Percentiles rank a stretch among this genome's conserved stretches.
Evolutionary conservation across 495 filamentous ascomycete genomes (phyloP).

Genomic region (Neurospora sp.): DNA sequence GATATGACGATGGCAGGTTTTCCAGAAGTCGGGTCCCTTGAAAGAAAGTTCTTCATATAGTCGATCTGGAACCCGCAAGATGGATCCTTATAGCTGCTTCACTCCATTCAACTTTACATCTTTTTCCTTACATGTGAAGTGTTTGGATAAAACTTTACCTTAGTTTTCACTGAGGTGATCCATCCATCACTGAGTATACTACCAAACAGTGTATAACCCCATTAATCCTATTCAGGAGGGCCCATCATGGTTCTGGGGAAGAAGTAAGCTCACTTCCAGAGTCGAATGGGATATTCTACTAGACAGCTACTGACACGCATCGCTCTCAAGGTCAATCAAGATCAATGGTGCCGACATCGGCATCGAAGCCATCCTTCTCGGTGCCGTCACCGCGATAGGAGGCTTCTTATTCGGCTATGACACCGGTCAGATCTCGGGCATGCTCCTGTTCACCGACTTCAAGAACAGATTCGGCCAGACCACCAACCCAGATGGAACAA

Average conservation of each 20-base stretch:
- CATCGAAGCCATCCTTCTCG: conserved; percentile 25
- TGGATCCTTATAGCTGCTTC: neutral
- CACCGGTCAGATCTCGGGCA: conserved; percentile 51
- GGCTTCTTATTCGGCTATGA: conserved; percentile 71
- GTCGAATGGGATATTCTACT: neutral
- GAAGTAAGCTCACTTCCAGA: neutral
- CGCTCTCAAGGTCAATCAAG: conserved; percentile 16
- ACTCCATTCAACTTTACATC: neutral
- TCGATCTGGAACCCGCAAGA: neutral
- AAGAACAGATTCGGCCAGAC: conserved; percentile 33
- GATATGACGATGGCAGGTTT: neutral
- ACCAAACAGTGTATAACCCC: neutral
- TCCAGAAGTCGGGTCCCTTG: neutral
- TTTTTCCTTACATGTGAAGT: neutral
- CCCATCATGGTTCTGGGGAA: neutral
- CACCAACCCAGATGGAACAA: conserved; percentile 10
- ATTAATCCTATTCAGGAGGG: neutral
- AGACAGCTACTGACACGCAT: neutral
- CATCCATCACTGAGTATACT: neutral
- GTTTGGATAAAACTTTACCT: neutral
- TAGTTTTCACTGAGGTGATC: neutral
- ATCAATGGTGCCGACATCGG: conserved; percentile 28
- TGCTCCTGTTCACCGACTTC: conserved; percentile 51
- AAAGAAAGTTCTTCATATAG: neutral
- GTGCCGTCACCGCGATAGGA: conserved; percentile 47